Evolutionary conservation across 2,329 filamentous ascomycete species (phyloP).

Genomic region (Plectosphaerella plurivora): DNA sequence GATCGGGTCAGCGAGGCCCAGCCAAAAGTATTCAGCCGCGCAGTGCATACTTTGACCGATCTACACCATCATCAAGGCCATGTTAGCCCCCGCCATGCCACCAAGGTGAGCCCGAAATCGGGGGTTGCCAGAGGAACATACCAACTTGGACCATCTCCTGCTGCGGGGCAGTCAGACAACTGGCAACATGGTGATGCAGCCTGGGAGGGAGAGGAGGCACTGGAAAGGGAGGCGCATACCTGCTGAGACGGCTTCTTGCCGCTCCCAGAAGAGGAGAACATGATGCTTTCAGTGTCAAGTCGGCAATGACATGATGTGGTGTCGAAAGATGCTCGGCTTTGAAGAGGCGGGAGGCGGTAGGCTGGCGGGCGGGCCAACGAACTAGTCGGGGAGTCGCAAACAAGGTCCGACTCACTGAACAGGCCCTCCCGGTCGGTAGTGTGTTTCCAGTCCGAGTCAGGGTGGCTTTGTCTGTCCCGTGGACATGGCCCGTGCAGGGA

Average conservation of each 20-base stretch:
- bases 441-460: background rate
- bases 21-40: background rate
- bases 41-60: conserved; percentile 58
- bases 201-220: background rate
- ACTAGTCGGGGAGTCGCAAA: background rate
- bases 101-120: background rate
- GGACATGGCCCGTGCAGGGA: background rate
- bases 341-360: background rate
- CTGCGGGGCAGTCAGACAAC: conserved; percentile 32
- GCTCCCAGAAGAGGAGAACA: conserved; percentile 63
- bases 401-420: background rate
- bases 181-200: conserved; percentile 4
- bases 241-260: conserved; percentile 68
- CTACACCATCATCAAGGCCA: conserved; percentile 27
- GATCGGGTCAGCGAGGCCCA: conserved; percentile 22
- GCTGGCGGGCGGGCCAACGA: background rate
- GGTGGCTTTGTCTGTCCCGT: background rate
- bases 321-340: background rate
- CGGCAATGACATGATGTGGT: conserved; percentile 2
- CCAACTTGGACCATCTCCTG: conserved; percentile 99
- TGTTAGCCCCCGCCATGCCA: no score
- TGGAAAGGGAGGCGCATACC: conserved; percentile 41
- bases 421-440: background rate
- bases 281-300: conserved; percentile 23
- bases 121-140: conserved; percentile 41